Conservation (phyloP, 2,329 filamentous ascomycete genomes). For the Ceratocystis variospora region DNA sequence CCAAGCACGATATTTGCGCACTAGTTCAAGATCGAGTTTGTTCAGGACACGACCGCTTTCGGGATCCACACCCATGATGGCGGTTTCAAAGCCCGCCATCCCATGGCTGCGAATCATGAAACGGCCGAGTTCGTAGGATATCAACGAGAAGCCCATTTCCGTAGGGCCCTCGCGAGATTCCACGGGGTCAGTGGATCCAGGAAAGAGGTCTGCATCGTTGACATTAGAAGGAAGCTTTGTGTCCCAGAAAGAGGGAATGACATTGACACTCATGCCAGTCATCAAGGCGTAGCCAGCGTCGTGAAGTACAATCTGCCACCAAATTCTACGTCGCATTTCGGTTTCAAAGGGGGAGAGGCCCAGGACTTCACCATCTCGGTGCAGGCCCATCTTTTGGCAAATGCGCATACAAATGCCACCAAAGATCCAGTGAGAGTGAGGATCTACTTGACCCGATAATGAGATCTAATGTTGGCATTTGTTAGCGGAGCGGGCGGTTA, state of each 20-base stretch:
- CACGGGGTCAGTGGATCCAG: slow-evolving; percentile 37
- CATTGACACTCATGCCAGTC: slow-evolving; percentile 41
- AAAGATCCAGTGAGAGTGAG: slow-evolving; percentile 46
- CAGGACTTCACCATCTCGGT: slow-evolving; percentile 45
- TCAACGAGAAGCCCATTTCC: slow-evolving; percentile 45
- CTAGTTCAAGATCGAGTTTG: slow-evolving; percentile 23
- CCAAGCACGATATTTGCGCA: slow-evolving; percentile 32
- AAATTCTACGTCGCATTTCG: slow-evolving; percentile 53
- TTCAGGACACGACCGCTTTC: slow-evolving; percentile 22
- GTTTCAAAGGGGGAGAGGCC: slow-evolving; percentile 48
- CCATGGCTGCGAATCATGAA: slow-evolving; percentile 34
- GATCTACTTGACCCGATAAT: slow-evolving; percentile 43
- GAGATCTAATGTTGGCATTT: slow-evolving; percentile 32
- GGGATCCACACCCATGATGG: slow-evolving; percentile 34
- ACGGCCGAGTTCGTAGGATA: slow-evolving; percentile 37
- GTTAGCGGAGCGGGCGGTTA: background rate
- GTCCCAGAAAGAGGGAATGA: slow-evolving; percentile 41
- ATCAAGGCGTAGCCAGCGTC: slow-evolving; percentile 44
- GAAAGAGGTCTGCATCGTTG: slow-evolving; percentile 45
- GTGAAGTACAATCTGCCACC: slow-evolving; percentile 50
- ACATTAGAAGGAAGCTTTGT: slow-evolving; percentile 44
- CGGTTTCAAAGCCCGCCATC: slow-evolving; percentile 35
- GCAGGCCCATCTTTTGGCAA: slow-evolving; percentile 53
- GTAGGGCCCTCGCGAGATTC: slow-evolving; percentile 42
- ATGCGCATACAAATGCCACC: slow-evolving; percentile 49